These are phyloP conservation scores for Dendrobium nobile DNA, from an alignment of 106 monocot genomes.

Conservation along the genomic window DNA sequence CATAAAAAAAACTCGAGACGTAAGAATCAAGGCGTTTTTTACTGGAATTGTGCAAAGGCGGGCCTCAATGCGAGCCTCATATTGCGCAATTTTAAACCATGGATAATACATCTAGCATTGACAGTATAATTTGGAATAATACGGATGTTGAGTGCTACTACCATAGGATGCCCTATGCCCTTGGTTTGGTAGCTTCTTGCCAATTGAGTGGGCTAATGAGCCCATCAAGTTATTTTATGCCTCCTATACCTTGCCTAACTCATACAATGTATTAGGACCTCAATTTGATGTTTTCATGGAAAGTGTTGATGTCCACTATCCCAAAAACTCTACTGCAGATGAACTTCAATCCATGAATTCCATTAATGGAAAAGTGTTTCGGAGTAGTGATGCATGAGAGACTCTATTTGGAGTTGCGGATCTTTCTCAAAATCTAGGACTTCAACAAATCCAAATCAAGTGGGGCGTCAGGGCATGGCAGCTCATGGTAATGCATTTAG, in stretches of 20 bases:
- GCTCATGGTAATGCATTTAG: conserved; percentile 7
- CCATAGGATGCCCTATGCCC: conserved; percentile 2
- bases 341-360: not conserved
- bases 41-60: no score
- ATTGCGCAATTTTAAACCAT: no score
- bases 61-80: no score
- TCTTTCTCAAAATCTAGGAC: not conserved
- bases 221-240: conserved; percentile 3
- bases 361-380: not conserved
- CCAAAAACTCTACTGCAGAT: not conserved
- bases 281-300: not conserved
- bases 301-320: not conserved
- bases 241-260: not conserved
- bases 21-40: no score
- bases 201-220: not conserved
- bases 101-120: not conserved
- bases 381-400: not conserved
- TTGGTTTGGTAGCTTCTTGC: not conserved
- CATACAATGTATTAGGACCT: not conserved
- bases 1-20: no score
- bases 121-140: not conserved
- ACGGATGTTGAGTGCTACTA: not conserved
- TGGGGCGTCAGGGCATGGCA: not conserved
- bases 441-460: not conserved
- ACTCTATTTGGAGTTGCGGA: not conserved